A percentile compares a stretch with the other conserved stretches of the same genome.
phyloP scores from a whole-genome alignment of 345 rosid genomes.

The Populus nigra region DNA sequence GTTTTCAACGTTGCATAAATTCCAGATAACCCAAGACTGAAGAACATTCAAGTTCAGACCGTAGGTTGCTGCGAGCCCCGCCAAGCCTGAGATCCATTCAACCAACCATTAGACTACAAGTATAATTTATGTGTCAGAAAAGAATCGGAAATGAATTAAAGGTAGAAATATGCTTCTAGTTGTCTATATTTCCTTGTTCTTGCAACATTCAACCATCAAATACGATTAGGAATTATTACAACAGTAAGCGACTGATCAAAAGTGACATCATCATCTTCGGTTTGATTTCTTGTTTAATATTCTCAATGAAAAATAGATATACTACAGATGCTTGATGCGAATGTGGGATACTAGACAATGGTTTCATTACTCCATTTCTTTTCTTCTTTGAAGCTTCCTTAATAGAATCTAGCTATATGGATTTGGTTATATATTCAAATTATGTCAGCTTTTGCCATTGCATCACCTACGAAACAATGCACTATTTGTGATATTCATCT shows the following conservation, averaged over 20 bases:
- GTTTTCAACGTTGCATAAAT: conserved; percentile 69
- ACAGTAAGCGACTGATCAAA: background rate
- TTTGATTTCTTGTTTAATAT: background rate
- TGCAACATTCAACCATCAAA: background rate
- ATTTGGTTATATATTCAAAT: background rate
- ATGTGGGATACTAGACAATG: background rate
- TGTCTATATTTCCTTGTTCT: background rate
- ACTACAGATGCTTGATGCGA: background rate
- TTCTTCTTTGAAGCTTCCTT: background rate
- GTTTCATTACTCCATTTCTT: background rate
- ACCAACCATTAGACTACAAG: conserved; percentile 4
- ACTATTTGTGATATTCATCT: background rate
- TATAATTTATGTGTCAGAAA: background rate
- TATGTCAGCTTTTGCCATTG: background rate
- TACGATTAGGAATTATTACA: background rate
- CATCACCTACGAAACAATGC: background rate
- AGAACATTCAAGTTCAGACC: conserved; percentile 67
- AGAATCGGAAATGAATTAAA: background rate
- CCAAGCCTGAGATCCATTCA: conserved; percentile 48
- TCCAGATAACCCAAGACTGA: conserved; percentile 81
- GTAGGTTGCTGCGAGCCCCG: conserved; percentile 60
- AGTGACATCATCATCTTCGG: background rate
- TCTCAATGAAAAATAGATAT: background rate
- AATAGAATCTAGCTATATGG: background rate
- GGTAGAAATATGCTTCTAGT: background rate